A percentile compares a stretch with the other conserved stretches of the same genome.
phyloP scores from a whole-genome alignment of 306 rosid species.

The Vigna trinervia region DNA sequence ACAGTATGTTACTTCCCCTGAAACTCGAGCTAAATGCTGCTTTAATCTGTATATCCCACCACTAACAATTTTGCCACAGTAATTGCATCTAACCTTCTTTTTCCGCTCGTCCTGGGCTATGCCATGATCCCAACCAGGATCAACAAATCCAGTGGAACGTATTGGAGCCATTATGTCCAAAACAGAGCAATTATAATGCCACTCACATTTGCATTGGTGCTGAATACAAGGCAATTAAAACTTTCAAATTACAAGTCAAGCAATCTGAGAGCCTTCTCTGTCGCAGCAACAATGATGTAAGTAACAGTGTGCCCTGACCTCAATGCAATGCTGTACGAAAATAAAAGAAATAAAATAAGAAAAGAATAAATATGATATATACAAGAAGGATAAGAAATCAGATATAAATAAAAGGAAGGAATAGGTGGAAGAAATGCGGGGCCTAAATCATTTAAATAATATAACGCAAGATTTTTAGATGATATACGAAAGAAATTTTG shows the following conservation, averaged over 20 bases:
- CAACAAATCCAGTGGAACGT: slow-evolving; percentile 83
- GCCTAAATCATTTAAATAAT: not conserved
- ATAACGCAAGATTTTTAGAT: not conserved
- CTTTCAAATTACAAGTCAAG: slow-evolving; percentile 35
- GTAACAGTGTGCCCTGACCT: slow-evolving; percentile 22
- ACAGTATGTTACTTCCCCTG: slow-evolving; percentile 96
- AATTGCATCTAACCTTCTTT: slow-evolving; percentile 97
- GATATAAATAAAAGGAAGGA: not conserved
- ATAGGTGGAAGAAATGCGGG: not conserved
- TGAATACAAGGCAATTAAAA: slow-evolving; percentile 35
- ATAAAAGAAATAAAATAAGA: not conserved
- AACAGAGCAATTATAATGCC: slow-evolving; percentile 39
- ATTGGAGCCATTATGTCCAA: slow-evolving; percentile 66
- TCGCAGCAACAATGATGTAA: slow-evolving; percentile 29
- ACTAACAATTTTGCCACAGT: slow-evolving; percentile 95
- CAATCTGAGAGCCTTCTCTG: slow-evolving; percentile 43
- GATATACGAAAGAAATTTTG: not conserved
- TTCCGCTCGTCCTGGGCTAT: slow-evolving; percentile 93
- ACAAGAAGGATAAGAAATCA: not conserved
- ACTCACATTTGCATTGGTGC: slow-evolving; percentile 40
- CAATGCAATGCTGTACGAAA: slow-evolving; percentile 1
- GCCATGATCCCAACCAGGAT: slow-evolving; percentile 99
- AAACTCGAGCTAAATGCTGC: slow-evolving; percentile 98
- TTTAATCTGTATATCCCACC: slow-evolving; percentile 96
- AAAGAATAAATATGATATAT: not conserved